Conservation (phyloP, 2,329 filamentous ascomycete species). For the Cercospora sesami region DNA sequence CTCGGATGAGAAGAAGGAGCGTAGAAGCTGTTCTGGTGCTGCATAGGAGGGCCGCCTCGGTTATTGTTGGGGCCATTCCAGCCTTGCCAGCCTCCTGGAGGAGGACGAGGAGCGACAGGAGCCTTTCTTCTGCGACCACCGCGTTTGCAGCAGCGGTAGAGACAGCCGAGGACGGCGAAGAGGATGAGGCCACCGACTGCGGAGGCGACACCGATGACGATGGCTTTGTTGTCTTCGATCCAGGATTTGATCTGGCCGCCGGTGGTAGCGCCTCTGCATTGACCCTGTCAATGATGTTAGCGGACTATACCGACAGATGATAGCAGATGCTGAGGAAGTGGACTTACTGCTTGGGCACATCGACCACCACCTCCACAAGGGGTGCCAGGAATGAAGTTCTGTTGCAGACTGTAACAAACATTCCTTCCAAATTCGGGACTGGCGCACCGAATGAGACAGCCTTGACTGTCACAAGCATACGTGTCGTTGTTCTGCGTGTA, state of each 20-base stretch:
- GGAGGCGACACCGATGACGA: slow-evolving; percentile 77
- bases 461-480: slow-evolving; percentile 70
- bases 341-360: slow-evolving; percentile 64
- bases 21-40: slow-evolving; percentile 13
- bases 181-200: slow-evolving; percentile 73
- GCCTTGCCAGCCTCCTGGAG: slow-evolving; percentile 38
- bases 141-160: slow-evolving; percentile 56
- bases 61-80: slow-evolving; percentile 30
- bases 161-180: slow-evolving; percentile 67
- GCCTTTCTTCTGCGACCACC: slow-evolving; percentile 29
- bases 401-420: slow-evolving; percentile 73
- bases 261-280: slow-evolving; percentile 70
- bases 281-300: slow-evolving; percentile 53
- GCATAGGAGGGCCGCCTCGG: slow-evolving; percentile 9
- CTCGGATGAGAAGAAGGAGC: slow-evolving; percentile 21
- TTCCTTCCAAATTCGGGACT: slow-evolving; percentile 66
- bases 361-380: slow-evolving; percentile 75
- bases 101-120: slow-evolving; percentile 25
- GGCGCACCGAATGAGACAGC: slow-evolving; percentile 75
- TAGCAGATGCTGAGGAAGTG: not conserved
- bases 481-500: slow-evolving; percentile 74
- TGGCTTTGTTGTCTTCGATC: slow-evolving; percentile 72
- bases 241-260: slow-evolving; percentile 71
- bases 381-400: slow-evolving; percentile 94
- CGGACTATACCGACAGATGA: not conserved